Evolutionary conservation across 192 early-diverging fungal genomes (phyloP), one percentile per base, ranked within the genome.

Genomic region (Phycomyces blakesleeanus): DNA sequence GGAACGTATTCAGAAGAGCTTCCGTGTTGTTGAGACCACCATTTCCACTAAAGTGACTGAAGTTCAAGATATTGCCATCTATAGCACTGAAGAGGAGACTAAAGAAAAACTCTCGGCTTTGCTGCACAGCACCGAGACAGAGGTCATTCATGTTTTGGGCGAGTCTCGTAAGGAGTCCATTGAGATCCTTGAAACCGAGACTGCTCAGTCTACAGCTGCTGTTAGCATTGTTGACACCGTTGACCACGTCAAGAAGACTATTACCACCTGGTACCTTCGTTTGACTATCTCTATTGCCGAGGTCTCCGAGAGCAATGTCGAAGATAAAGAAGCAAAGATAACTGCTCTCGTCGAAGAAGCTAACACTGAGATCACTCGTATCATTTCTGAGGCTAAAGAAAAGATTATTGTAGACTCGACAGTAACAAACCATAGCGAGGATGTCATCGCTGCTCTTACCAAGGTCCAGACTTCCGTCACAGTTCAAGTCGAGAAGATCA

Each of bases 141-240:
- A 53, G 10, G 25, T 63, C 22, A 54, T 29, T n/a, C 22, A 52
- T n/a, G 51, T 51, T 2, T 18, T 63, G 20, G 51, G 38, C 37
- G 3, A 21, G 7, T 34, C 22, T 29, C 37, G 37, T 24, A 40
- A 52, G 34, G 27, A 63, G 34, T 63, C 61, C 14, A 39, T 41
- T 11, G 51, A 1, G 11, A 29, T 39, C 12, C 51, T 63, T 27
- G 14, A 63, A 25, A 49, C 44, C 15, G 51, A 54, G 40, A 54
- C 51, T 16, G 39, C 11, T 12, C 24, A 63, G 26, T 39, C 61
- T 1, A 51, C 51, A 10, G 37, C 61, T 22, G 51, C 51, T 29
- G 38, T 63, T n/a, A 26, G 24, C 18, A 53, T 63, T 10, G 39
- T 63, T 54, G 61, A 63, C 41, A 63, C 61, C 5, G 51, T 63